phyloP scores from a whole-genome alignment of 495 filamentous ascomycete species.

The Podospora anserina region DNA sequence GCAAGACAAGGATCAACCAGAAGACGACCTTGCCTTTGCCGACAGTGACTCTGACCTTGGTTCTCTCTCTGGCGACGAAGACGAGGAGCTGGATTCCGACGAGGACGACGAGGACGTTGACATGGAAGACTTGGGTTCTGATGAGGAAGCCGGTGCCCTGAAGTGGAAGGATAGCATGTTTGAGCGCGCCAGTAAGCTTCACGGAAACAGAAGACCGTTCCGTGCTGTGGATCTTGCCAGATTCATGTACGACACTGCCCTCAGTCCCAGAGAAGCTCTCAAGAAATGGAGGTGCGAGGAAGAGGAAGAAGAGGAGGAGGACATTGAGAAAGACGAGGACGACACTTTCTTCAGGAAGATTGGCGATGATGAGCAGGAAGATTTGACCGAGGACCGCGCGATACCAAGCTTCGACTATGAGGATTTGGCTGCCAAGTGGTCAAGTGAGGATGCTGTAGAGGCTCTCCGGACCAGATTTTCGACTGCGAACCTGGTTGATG shows the following conservation, averaged over 20 bases:
- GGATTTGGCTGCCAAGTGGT: conserved; percentile 80
- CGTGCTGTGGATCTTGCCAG: conserved; percentile 76
- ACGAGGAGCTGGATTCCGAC: conserved; percentile 56
- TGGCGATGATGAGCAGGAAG: conserved; percentile 61
- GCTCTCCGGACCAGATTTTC: conserved; percentile 69
- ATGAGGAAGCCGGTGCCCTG: conserved; percentile 62
- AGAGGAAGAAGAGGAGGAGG: conserved; percentile 49
- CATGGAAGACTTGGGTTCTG: conserved; percentile 50
- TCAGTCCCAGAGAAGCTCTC: conserved; percentile 72
- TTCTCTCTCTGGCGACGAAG: conserved; percentile 72
- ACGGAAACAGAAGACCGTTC: conserved; percentile 64
- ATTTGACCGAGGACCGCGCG: conserved; percentile 65
- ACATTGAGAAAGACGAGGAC: conserved; percentile 57
- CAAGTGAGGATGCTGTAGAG: conserved; percentile 70
- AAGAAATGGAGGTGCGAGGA: conserved; percentile 78
- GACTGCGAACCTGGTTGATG: conserved; percentile 57
- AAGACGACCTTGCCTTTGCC: conserved; percentile 76
- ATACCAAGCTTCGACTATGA: conserved; percentile 80
- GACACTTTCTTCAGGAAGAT: conserved; percentile 79
- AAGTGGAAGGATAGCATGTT: conserved; percentile 86
- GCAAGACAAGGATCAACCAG: conserved; percentile 40
- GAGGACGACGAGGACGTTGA: conserved; percentile 52
- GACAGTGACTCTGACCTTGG: conserved; percentile 95
- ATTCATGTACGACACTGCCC: conserved; percentile 80
- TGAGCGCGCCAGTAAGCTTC: conserved; percentile 68